These are phyloP conservation scores for Eruca vesicaria DNA, from an alignment of 441 rosid species.

Conservation along the genomic window DNA sequence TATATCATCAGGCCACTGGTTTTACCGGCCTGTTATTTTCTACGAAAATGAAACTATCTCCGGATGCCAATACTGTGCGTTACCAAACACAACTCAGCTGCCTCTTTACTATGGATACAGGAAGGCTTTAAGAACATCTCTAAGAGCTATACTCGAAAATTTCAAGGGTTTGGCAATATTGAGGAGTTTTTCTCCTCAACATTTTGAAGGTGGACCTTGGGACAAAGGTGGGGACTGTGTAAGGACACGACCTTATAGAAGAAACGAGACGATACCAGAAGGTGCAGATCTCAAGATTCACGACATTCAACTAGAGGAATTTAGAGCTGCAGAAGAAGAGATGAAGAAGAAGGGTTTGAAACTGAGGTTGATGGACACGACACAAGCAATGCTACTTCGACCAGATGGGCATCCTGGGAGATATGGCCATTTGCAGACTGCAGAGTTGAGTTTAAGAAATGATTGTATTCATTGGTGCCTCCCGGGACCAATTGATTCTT, in stretches of 20 bases:
- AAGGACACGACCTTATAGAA: slow-evolving; percentile 37
- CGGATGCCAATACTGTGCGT: slow-evolving; percentile 58
- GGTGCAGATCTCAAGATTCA: slow-evolving; percentile 37
- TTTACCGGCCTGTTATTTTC: slow-evolving; percentile 59
- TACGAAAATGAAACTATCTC: slow-evolving; percentile 43
- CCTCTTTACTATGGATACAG: slow-evolving; percentile 30
- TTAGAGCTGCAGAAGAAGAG: slow-evolving; percentile 33
- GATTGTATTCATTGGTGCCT: slow-evolving; percentile 59
- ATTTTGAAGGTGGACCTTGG: slow-evolving; percentile 49
- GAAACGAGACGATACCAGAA: slow-evolving; percentile 31
- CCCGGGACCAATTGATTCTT: slow-evolving; percentile 51
- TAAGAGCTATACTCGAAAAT: slow-evolving; percentile 34
- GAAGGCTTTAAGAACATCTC: slow-evolving; percentile 40
- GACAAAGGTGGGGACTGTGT: slow-evolving; percentile 41
- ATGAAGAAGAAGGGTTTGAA: slow-evolving; percentile 29
- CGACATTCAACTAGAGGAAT: slow-evolving; percentile 40
- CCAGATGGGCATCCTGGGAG: slow-evolving; percentile 53
- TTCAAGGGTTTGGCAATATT: slow-evolving; percentile 42
- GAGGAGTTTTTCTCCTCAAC: slow-evolving; percentile 46
- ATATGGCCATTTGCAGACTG: slow-evolving; percentile 32
- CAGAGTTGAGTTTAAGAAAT: slow-evolving; percentile 25
- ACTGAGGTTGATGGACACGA: slow-evolving; percentile 39
- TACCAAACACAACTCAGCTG: slow-evolving; percentile 41
- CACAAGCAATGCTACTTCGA: slow-evolving; percentile 42
- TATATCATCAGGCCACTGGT: slow-evolving; percentile 82